Evolutionary conservation across 163 green algal genomes (phyloP).

Genomic region (Scenedesmus sp.): DNA sequence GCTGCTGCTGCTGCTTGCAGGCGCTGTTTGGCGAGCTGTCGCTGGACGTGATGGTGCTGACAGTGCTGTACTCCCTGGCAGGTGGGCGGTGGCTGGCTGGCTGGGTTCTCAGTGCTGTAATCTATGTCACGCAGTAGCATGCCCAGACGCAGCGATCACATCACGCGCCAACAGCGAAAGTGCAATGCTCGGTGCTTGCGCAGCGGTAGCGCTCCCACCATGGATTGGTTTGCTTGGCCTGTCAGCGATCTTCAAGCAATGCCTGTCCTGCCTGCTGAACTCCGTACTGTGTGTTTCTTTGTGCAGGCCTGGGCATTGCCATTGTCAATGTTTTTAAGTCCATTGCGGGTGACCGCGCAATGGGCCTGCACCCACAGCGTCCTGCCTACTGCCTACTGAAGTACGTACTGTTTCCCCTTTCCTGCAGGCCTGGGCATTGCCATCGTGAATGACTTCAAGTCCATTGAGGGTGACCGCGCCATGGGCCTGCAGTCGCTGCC

Average conservation of each 20-base stretch:
- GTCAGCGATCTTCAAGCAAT: no score
- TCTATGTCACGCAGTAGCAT: no score
- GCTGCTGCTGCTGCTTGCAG: constrained; percentile 61
- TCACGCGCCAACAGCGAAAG: no score
- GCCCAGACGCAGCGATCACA: no score
- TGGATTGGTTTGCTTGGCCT: no score
- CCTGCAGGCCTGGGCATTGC: constrained; percentile 94
- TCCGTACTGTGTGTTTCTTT: neutral
- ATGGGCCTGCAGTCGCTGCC: constrained; percentile 96
- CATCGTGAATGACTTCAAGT: constrained; percentile 99
- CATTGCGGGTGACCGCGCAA: constrained; percentile 89
- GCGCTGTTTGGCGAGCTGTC: constrained; percentile 95
- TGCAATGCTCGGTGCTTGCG: no score
- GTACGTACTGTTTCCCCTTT: neutral
- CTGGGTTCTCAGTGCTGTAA: no score
- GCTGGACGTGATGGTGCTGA: constrained; percentile 94
- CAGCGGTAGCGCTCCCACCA: no score
- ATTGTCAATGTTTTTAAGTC: constrained; percentile 99
- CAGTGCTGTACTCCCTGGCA: constrained; percentile 97
- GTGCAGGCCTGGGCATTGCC: constrained; percentile 93
- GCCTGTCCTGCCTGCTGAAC: neutral
- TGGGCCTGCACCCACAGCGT: constrained; percentile 94
- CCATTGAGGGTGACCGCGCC: constrained; percentile 88
- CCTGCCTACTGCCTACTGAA: constrained; percentile 97
- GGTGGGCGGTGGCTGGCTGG: neutral